Percentiles rank a stretch among this genome's conserved stretches.
These are phyloP conservation scores for Heritiera littoralis DNA, from an alignment of 345 rosid genomes.

Conservation along the genomic window DNA sequence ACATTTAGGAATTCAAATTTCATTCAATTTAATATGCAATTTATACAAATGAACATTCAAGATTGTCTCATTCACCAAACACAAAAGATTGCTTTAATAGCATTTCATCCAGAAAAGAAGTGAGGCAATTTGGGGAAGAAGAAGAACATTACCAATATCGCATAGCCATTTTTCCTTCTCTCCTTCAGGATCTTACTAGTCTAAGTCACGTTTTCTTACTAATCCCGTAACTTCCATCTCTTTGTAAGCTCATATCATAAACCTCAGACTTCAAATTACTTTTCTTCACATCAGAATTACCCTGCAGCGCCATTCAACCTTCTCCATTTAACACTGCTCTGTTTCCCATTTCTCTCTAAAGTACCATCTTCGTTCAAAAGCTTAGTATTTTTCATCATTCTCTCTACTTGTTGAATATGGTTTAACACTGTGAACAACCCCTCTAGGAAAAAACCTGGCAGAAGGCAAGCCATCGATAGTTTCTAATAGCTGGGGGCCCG, in stretches of 20 bases:
- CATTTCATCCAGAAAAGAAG: not conserved
- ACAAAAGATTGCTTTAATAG: not conserved
- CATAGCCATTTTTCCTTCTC: not conserved
- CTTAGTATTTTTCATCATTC: not conserved
- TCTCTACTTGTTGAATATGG: slow-evolving; percentile 39
- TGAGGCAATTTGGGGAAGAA: slow-evolving; percentile 4
- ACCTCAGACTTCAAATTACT: slow-evolving; percentile 25
- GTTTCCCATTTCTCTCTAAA: slow-evolving; percentile 19
- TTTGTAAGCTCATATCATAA: slow-evolving; percentile 42
- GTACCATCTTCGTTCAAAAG: slow-evolving; percentile 3
- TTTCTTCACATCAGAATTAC: slow-evolving; percentile 26
- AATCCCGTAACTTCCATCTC: slow-evolving; percentile 43
- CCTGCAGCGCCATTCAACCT: slow-evolving; percentile 10
- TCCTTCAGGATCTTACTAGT: not conserved
- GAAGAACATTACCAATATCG: slow-evolving; percentile 13
- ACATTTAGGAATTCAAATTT: not conserved
- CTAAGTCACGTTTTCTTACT: slow-evolving; percentile 8
- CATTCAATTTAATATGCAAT: slow-evolving; percentile 1
- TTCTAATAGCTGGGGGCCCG: slow-evolving; percentile 63
- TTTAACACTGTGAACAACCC: slow-evolving; percentile 76
- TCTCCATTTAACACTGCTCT: slow-evolving; percentile 26
- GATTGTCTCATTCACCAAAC: not conserved
- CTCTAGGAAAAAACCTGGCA: slow-evolving; percentile 83
- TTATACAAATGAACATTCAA: slow-evolving; percentile 13
- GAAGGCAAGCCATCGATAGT: slow-evolving; percentile 65